Conservation (phyloP, 495 filamentous ascomycete species). For the Podospora pseudocomata region DNA sequence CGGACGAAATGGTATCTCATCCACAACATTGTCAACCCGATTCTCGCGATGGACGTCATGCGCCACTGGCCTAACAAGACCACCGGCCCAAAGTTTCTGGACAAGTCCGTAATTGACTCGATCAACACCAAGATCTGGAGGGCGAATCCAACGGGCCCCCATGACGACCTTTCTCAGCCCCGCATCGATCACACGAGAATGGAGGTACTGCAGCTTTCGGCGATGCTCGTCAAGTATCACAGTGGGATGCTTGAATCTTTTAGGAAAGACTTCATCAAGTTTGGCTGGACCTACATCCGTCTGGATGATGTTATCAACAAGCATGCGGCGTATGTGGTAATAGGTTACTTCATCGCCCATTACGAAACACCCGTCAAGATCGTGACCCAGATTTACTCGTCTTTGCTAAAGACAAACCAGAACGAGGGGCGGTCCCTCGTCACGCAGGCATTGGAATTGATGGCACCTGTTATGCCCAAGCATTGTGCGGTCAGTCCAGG, state of each 20-base stretch:
- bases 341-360: slow-evolving; percentile 94
- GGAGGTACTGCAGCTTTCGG: slow-evolving; percentile 91
- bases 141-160: slow-evolving; percentile 74
- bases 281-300: slow-evolving; percentile 96
- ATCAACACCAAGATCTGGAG: slow-evolving; percentile 95
- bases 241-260: slow-evolving; percentile 77
- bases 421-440: slow-evolving; percentile 91
- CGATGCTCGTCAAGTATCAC: slow-evolving; percentile 92
- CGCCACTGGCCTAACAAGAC: slow-evolving; percentile 52
- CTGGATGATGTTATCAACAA: slow-evolving; percentile 99
- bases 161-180: slow-evolving; percentile 78
- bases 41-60: slow-evolving; percentile 95
- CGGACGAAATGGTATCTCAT: slow-evolving; percentile 91
- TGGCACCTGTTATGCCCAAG: slow-evolving; percentile 90
- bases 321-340: slow-evolving; percentile 93
- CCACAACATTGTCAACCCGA: slow-evolving; percentile 89
- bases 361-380: slow-evolving; percentile 98
- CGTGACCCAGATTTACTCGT: slow-evolving; percentile 87
- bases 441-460: slow-evolving; percentile 87
- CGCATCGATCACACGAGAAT: slow-evolving; percentile 94
- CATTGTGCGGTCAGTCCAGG: slow-evolving; percentile 48
- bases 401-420: slow-evolving; percentile 85
- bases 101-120: slow-evolving; percentile 82
- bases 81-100: slow-evolving; percentile 72
- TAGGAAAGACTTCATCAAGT: slow-evolving; percentile 97